Evolutionary conservation across 1,139 yeast genomes (phyloP).

Genomic region (Blastobotrys illinoisensis): DNA sequence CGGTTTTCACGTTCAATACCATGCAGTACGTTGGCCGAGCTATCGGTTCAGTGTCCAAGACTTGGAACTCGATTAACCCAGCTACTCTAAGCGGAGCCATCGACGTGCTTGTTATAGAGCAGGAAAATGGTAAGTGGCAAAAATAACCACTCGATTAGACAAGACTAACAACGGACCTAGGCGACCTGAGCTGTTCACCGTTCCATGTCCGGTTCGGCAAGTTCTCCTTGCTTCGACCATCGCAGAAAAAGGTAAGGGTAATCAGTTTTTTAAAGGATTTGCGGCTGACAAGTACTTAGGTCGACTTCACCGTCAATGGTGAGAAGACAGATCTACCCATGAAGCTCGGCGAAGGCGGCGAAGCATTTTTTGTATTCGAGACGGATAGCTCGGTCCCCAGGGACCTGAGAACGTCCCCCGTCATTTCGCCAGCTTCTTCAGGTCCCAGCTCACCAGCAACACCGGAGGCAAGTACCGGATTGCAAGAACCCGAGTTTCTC

Average conservation of each 20-base stretch:
- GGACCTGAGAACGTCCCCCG: slow-evolving; percentile 86
- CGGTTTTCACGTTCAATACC: not conserved
- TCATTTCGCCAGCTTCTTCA: slow-evolving; percentile 72
- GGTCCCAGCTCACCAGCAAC: slow-evolving; percentile 43
- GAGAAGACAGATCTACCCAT: slow-evolving; percentile 77
- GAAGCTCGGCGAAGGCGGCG: slow-evolving; percentile 98
- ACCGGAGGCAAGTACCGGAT: slow-evolving; percentile 9
- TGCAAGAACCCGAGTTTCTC: slow-evolving; percentile 55
- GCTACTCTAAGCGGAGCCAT: slow-evolving; percentile 96
- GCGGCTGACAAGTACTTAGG: slow-evolving; percentile 27
- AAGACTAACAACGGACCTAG: slow-evolving; percentile 24
- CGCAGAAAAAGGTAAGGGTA: slow-evolving; percentile 60
- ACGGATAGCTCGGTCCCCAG: slow-evolving; percentile 68
- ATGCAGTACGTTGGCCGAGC: slow-evolving; percentile 98
- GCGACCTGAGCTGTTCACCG: slow-evolving; percentile 84
- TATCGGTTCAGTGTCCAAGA: slow-evolving; percentile 88
- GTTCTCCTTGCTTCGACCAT: slow-evolving; percentile 88
- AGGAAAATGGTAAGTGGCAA: slow-evolving; percentile 50
- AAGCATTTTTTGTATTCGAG: slow-evolving; percentile 94
- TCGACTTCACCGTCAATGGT: slow-evolving; percentile 82
- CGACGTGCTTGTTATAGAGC: slow-evolving; percentile 95
- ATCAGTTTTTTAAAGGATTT: not conserved
- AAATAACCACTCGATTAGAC: not conserved
- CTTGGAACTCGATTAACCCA: slow-evolving; percentile 96
- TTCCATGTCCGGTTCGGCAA: slow-evolving; percentile 96